Evolutionary conservation across 2,329 filamentous ascomycete species (phyloP).

Genomic region (Sporothrix sp.): DNA sequence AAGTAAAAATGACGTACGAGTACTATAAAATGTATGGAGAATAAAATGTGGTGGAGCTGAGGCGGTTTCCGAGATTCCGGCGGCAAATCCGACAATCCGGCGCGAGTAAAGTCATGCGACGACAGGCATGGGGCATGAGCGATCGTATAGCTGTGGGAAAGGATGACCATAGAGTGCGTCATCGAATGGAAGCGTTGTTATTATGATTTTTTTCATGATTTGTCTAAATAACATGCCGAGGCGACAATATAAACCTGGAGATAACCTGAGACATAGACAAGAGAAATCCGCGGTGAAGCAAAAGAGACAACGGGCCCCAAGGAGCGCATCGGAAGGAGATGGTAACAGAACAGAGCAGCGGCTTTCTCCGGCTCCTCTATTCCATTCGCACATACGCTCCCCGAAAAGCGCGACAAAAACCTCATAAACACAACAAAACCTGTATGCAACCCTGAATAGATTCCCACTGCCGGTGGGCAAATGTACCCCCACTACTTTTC

Average conservation of each 20-base stretch:
- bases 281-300: no score
- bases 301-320: neutral
- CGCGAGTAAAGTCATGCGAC: no score
- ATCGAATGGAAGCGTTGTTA: no score
- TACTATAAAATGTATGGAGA: no score
- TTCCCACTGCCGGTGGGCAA: no score
- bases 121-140: no score
- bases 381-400: neutral
- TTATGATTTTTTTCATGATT: no score
- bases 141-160: neutral
- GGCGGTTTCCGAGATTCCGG: neutral
- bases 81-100: neutral
- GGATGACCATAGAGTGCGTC: neutral
- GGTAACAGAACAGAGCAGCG: neutral
- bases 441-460: no score
- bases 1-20: no score
- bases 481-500: neutral
- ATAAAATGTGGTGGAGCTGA: conserved; percentile 12
- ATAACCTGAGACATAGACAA: neutral
- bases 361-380: conserved; percentile 13
- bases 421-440: neutral
- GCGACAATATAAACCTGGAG: conserved; percentile 1
- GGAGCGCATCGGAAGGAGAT: no score
- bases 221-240: neutral
- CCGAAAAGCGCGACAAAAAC: neutral